Percentiles rank a stretch among this genome's conserved stretches.
phyloP scores from a whole-genome alignment of 2,329 filamentous ascomycete genomes.

The Teratosphaeria zuluensis region DNA sequence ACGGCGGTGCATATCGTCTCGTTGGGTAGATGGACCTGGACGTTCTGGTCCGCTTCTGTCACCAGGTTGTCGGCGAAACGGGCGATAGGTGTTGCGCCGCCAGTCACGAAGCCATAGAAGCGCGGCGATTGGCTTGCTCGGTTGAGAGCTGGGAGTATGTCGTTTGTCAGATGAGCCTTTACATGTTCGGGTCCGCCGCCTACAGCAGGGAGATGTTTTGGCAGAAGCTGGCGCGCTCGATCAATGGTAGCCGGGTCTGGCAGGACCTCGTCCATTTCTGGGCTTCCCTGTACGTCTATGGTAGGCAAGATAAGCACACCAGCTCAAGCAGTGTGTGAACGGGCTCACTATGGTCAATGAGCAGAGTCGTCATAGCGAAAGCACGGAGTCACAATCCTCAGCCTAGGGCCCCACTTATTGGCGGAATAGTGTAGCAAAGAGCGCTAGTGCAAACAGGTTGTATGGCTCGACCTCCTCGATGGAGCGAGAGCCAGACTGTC shows the following conservation, averaged over 20 bases:
- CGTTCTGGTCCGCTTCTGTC: constrained; percentile 70
- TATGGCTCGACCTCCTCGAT: no score
- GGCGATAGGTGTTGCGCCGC: constrained; percentile 68
- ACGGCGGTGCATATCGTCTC: constrained; percentile 69
- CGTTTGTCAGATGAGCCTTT: constrained; percentile 34
- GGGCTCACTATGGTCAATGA: no score
- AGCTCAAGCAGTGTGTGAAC: no score
- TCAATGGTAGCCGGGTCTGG: background rate
- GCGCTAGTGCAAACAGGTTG: no score
- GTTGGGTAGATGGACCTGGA: constrained; percentile 67
- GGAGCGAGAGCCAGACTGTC: no score
- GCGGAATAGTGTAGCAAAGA: no score
- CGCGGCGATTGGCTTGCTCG: constrained; percentile 53
- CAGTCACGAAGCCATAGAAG: constrained; percentile 86
- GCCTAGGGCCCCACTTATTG: no score
- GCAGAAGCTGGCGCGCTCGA: background rate
- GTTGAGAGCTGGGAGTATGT: constrained; percentile 50
- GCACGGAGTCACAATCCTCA: no score
- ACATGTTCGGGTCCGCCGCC: constrained; percentile 37
- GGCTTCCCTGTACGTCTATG: background rate
- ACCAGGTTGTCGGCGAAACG: constrained; percentile 78
- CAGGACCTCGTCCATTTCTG: background rate
- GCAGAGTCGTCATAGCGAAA: no score
- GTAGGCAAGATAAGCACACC: background rate
- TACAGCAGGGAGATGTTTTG: constrained; percentile 21